Evolutionary conservation across 192 early-diverging fungal genomes (phyloP).

Genomic region (Backusella australiensis): DNA sequence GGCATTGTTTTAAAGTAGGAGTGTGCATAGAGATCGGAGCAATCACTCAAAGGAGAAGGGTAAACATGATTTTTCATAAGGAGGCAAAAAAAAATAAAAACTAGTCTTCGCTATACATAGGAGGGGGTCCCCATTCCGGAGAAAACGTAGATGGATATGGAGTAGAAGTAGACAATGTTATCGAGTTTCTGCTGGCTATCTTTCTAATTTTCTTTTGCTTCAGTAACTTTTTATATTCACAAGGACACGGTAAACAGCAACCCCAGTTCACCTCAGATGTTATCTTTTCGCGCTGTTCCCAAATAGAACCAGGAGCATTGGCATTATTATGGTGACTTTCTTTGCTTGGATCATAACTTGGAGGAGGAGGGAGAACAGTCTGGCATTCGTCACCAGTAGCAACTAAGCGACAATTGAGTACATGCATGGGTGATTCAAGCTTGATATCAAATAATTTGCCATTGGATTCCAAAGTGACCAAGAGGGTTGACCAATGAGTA

Average conservation of each 20-base stretch:
- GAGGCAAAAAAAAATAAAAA: neutral
- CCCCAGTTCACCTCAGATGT: constrained; percentile 12
- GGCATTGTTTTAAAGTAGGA: neutral
- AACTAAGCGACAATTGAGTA: constrained; percentile 29
- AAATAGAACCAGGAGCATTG: neutral
- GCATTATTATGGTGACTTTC: neutral
- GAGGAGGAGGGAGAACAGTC: constrained; percentile 24
- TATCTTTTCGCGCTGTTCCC: constrained; percentile 25
- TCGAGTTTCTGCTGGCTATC: neutral
- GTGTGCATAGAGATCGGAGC: neutral
- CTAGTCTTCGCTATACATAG: constrained; percentile 11
- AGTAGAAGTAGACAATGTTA: neutral
- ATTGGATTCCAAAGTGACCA: constrained; percentile 4
- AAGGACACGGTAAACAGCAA: constrained; percentile 14
- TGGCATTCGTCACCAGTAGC: constrained; percentile 18
- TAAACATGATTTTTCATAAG: neutral
- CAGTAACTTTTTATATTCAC: constrained; percentile 8
- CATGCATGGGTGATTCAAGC: constrained; percentile 19
- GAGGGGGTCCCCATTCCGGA: constrained; percentile 22
- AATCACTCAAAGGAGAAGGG: neutral
- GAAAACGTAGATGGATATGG: neutral
- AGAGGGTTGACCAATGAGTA: constrained; percentile 21
- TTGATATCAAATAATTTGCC: constrained; percentile 6
- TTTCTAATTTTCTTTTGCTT: neutral
- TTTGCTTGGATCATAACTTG: constrained; percentile 13